Percentiles rank a stretch among this genome's conserved stretches.
Conservation (phyloP, 768 basidiomycete genomes). For the Suillus sp. region DNA sequence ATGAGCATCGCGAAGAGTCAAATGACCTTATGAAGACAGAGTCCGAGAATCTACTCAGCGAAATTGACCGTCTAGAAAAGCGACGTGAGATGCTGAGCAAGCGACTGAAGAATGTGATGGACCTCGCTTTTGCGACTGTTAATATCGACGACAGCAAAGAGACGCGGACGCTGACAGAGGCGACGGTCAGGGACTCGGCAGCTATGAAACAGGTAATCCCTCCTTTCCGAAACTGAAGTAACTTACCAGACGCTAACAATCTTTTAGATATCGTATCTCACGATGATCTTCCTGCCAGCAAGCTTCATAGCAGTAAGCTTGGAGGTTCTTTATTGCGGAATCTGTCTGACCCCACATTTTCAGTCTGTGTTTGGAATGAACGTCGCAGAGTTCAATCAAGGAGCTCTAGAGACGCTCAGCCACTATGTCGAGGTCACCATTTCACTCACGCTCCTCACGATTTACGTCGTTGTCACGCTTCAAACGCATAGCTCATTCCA, state of each 20-base stretch:
- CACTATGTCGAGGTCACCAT: slow-evolving; percentile 46
- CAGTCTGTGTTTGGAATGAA: slow-evolving; percentile 63
- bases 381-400: slow-evolving; percentile 43
- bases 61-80: slow-evolving; percentile 50
- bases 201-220: slow-evolving; percentile 37
- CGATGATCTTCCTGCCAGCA: slow-evolving; percentile 63
- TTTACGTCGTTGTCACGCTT: slow-evolving; percentile 59
- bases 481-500: slow-evolving; percentile 38
- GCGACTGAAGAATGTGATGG: slow-evolving; percentile 36
- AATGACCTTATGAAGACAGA: slow-evolving; percentile 45
- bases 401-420: slow-evolving; percentile 31
- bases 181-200: slow-evolving; percentile 44
- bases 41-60: slow-evolving; percentile 47
- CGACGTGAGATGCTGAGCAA: slow-evolving; percentile 32
- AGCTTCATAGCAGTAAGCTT: slow-evolving; percentile 41
- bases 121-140: slow-evolving; percentile 54
- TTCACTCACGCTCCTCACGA: slow-evolving; percentile 48
- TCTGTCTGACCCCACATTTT: not conserved
- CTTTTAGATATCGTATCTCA: slow-evolving; percentile 46
- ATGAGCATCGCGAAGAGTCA: slow-evolving; percentile 24
- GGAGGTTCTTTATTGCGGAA: not conserved
- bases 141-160: slow-evolving; percentile 57
- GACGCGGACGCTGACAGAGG: slow-evolving; percentile 53
- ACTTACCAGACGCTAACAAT: not conserved
- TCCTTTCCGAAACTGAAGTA: slow-evolving; percentile 29